These are phyloP conservation scores for Trichoderma sp. DNA, from an alignment of 2,329 filamentous ascomycete species.

Conservation along the genomic window DNA sequence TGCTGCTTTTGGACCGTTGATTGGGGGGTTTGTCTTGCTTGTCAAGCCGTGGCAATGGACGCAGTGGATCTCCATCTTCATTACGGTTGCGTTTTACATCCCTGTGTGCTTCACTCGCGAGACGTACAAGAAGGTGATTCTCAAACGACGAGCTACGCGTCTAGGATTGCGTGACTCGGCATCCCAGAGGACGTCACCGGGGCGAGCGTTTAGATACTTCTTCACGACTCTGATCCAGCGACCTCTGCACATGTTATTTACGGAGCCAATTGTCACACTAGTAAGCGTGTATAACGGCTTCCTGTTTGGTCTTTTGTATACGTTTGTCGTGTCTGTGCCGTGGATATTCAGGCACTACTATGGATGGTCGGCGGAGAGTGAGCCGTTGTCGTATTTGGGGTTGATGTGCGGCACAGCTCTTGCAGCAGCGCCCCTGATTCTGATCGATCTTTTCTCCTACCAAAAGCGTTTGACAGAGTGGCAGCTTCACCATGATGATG, in stretches of 20 bases:
- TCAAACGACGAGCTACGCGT: conserved; percentile 48
- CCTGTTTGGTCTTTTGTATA: conserved; percentile 58
- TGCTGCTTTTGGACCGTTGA: conserved; percentile 63
- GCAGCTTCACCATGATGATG: conserved; percentile 47
- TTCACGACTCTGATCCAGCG: conserved; percentile 54
- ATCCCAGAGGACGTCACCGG: conserved; percentile 30
- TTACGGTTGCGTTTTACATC: conserved; percentile 53
- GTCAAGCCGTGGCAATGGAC: conserved; percentile 67
- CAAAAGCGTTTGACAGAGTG: conserved; percentile 54
- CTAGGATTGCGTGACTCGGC: conserved; percentile 30
- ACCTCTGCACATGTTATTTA: conserved; percentile 69
- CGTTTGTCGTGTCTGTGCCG: conserved; percentile 62
- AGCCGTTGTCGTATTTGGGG: conserved; percentile 67
- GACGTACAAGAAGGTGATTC: conserved; percentile 62
- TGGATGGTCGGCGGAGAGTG: conserved; percentile 60
- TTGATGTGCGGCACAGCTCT: conserved; percentile 66
- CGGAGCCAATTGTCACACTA: conserved; percentile 69
- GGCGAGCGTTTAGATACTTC: conserved; percentile 31
- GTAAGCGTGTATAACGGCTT: conserved; percentile 68
- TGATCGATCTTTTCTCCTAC: conserved; percentile 56
- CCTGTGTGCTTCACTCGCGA: conserved; percentile 59
- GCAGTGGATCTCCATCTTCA: conserved; percentile 41
- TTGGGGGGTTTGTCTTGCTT: conserved; percentile 66
- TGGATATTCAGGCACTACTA: conserved; percentile 65
- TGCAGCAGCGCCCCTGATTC: conserved; percentile 41